Evolutionary conservation across 1,284 basidiomycete species (phyloP).

Genomic region (Pascua sp.): DNA sequence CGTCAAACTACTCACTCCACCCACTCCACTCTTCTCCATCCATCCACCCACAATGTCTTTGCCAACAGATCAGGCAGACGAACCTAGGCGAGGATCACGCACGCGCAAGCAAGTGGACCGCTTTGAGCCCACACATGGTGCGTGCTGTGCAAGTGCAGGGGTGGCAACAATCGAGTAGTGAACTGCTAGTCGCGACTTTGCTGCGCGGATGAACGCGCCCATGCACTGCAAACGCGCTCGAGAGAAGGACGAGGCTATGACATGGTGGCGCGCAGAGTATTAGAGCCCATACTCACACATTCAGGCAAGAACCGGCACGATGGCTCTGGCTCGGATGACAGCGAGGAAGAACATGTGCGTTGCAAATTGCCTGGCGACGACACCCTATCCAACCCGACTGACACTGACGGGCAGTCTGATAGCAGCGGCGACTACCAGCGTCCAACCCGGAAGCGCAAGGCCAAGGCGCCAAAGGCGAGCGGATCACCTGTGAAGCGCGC

Average conservation of each 20-base stretch:
- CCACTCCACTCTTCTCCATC: constrained; percentile 1
- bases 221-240: neutral
- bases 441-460: constrained; percentile 15
- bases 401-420: constrained; percentile 4
- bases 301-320: too few species aligned
- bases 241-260: too few species aligned
- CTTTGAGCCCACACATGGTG: constrained; percentile 18
- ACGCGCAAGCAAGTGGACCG: constrained; percentile 36
- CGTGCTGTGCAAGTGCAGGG: neutral
- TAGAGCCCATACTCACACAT: too few species aligned
- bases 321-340: too few species aligned
- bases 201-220: neutral
- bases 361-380: too few species aligned
- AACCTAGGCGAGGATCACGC: constrained; percentile 39
- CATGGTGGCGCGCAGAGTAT: too few species aligned
- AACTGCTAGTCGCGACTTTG: neutral
- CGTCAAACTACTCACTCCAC: neutral
- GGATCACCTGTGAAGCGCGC: constrained; percentile 13
- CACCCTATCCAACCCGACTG: constrained; percentile 1
- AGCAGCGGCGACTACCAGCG: constrained; percentile 6
- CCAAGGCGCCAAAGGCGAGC: constrained; percentile 10
- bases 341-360: too few species aligned
- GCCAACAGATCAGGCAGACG: constrained; percentile 12
- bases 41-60: constrained; percentile 20
- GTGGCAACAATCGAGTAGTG: constrained; percentile 20